Evolutionary conservation across 2,329 filamentous ascomycete genomes (phyloP), one percentile per base, ranked within the genome.

Genomic region (Dactylonectria macrodidyma): DNA sequence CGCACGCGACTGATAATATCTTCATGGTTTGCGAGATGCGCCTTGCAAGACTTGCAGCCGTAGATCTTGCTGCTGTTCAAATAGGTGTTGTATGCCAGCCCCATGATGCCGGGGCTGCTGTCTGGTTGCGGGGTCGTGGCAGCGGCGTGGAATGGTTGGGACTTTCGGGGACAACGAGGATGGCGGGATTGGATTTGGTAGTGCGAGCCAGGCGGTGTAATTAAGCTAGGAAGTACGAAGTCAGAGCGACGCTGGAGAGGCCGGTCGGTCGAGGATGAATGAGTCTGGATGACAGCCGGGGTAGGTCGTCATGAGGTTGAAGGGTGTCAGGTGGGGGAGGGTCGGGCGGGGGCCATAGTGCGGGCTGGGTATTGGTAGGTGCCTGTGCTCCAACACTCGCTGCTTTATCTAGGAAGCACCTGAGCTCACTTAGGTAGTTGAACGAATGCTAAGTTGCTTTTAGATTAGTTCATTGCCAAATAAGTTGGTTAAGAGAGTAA

Each of bases 31-130:
- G 95, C 92, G 19, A 99, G 90, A 79, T 99, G 96, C 8, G 96
- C 94, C 82, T 98, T 98, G 90, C 96, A 99, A 77, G 89, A 89
- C 85, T 95, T 95, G 89, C 93, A 98, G 73, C 94, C 95, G 81
- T 96, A 97, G 79, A 98, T 95, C 83, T 93, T 93, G 82, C 87
- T 89, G 78, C 93, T 92, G 81, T 91, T 93, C 72, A 97, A 91
- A 81, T 97, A 98, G 68, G 93, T 91, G 84, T 97, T 97, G 86
- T 97, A 97, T 67, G 91, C 87, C 75, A 98, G 91, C 73, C 95
- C 95, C 95, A 97, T 97, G 63, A 71, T 82, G 70, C 57, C 62
- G 67, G 69, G 62, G 46, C 52, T 52, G 64, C 19, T 58, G 60
- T 59, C 36, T 36, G 24, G n/a, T 62, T 59, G 52, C 54, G 22